Conservation (phyloP, 2,329 filamentous ascomycete genomes). For the Fusarium sp. region DNA sequence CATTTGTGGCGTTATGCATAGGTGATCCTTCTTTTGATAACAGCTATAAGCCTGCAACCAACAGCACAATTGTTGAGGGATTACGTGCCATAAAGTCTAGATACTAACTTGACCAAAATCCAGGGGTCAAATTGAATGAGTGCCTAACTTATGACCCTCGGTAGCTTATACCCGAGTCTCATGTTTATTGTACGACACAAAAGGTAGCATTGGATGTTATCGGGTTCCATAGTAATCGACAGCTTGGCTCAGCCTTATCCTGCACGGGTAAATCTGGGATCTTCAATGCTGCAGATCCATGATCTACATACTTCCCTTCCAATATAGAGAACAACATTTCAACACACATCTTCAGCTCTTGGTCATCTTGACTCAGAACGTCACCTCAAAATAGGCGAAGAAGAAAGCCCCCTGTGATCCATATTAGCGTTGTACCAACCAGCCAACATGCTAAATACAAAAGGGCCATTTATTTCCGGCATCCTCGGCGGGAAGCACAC, state of each 20-base stretch:
- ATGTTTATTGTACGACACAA: not conserved
- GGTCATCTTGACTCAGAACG: not conserved
- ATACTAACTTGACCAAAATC: no score
- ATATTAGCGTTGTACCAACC: not conserved
- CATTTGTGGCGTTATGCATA: no score
- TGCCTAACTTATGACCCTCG: not conserved
- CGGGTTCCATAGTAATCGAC: not conserved
- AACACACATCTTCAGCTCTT: not conserved
- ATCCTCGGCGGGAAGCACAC: not conserved
- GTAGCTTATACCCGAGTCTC: not conserved
- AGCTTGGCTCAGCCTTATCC: slow-evolving; percentile 2
- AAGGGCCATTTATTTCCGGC: slow-evolving; percentile 4
- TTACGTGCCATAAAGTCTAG: no score
- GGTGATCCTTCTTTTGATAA: no score
- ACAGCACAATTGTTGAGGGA: no score
- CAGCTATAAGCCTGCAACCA: no score
- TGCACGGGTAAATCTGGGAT: not conserved
- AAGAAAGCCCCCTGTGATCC: not conserved
- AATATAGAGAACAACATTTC: not conserved
- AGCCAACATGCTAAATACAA: slow-evolving; percentile 1
- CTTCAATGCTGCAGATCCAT: slow-evolving; percentile 1
- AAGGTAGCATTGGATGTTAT: not conserved
- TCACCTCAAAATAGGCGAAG: not conserved
- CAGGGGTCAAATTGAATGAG: not conserved
- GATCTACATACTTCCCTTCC: not conserved